Conservation (phyloP, 148 eudicot genomes). For the Chenopodium berlandieri region DNA sequence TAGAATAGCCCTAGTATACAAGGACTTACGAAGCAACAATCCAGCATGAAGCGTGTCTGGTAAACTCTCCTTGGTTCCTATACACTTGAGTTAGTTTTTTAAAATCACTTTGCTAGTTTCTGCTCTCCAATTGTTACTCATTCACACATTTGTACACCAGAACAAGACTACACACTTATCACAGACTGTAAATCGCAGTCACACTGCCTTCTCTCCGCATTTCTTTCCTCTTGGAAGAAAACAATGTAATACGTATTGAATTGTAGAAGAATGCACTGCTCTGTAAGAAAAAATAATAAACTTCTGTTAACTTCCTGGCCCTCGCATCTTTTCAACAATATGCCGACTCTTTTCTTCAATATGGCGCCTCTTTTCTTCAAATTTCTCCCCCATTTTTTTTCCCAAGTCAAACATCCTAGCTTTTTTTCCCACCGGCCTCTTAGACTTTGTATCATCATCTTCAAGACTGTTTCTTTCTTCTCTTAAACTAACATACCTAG, state of each 20-base stretch:
- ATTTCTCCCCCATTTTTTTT: constrained; percentile 80
- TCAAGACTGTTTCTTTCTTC: constrained; percentile 36
- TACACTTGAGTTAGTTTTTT: neutral
- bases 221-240: neutral
- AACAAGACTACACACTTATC: neutral
- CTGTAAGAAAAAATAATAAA: neutral
- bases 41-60: neutral
- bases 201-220: neutral
- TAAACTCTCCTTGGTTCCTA: neutral
- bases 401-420: constrained; percentile 82
- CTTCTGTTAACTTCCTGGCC: constrained; percentile 21
- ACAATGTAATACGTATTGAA: neutral
- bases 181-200: neutral
- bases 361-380: constrained; percentile 75
- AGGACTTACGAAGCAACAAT: neutral
- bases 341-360: constrained; percentile 76
- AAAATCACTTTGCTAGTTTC: neutral
- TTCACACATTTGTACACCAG: constrained; percentile 15
- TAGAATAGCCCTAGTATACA: no score
- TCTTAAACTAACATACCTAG: constrained; percentile 43
- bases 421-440: constrained; percentile 50
- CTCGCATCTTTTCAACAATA: constrained; percentile 79
- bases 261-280: neutral
- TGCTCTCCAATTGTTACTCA: neutral
- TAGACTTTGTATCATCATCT: constrained; percentile 57